phyloP scores from a whole-genome alignment of 306 rosid species.

The Betula pendula region DNA sequence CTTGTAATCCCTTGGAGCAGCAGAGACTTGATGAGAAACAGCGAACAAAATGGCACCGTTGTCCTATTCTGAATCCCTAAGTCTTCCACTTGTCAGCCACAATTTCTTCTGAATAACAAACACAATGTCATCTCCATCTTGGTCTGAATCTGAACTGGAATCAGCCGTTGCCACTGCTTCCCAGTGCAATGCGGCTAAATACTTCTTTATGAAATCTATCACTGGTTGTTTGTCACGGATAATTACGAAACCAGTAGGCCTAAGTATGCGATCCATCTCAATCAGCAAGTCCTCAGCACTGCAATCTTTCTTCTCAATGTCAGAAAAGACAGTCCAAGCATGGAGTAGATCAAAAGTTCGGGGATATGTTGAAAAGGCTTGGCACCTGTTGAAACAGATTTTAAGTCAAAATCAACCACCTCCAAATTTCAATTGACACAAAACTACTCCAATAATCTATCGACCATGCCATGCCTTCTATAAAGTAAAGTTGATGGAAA shows the following conservation, averaged over 20 bases:
- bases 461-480: not conserved
- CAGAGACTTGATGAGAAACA: constrained; percentile 29
- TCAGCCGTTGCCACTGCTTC: constrained; percentile 65
- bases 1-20: constrained; percentile 51
- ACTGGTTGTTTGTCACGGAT: constrained; percentile 65
- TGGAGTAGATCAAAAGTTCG: constrained; percentile 89
- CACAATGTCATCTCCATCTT: constrained; percentile 61
- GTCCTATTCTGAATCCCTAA: constrained; percentile 63
- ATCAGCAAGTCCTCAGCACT: constrained; percentile 73
- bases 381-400: constrained; percentile 58
- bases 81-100: constrained; percentile 72
- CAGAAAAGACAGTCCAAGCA: constrained; percentile 80
- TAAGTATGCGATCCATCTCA: constrained; percentile 86
- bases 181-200: constrained; percentile 83
- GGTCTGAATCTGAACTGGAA: constrained; percentile 53
- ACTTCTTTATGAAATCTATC: constrained; percentile 68
- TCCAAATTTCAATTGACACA: constrained; percentile 18
- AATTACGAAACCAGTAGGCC: constrained; percentile 83
- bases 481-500: constrained; percentile 1
- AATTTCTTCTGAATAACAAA: constrained; percentile 80
- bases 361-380: constrained; percentile 93
- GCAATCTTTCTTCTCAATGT: constrained; percentile 71
- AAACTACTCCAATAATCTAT: constrained; percentile 16
- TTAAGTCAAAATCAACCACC: constrained; percentile 10
- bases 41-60: constrained; percentile 28